Evolutionary conservation across 768 basidiomycete genomes (phyloP).

Genomic region (Phlebiopsis gigantea): DNA sequence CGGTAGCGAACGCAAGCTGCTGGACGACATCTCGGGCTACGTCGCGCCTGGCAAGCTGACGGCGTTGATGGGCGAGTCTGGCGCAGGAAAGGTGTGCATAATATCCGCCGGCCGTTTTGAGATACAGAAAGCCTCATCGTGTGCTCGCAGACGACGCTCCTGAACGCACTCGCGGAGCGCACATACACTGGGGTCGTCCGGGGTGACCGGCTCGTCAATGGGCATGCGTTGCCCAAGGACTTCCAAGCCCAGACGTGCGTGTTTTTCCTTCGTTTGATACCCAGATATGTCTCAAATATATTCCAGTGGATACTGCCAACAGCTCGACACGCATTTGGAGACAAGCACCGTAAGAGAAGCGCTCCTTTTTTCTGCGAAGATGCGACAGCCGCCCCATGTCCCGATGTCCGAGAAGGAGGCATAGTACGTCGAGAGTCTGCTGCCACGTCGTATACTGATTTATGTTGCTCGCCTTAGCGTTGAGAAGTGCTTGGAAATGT

Average conservation of each 20-base stretch:
- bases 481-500: conserved; percentile 53
- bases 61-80: conserved; percentile 67
- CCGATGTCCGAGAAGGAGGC: conserved; percentile 68
- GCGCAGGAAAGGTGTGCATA: conserved; percentile 38
- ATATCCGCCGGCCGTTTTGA: neutral
- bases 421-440: conserved; percentile 44
- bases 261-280: neutral
- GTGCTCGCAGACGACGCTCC: conserved; percentile 38
- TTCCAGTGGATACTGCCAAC: conserved; percentile 78
- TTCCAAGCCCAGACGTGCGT: conserved; percentile 49
- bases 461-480: conserved; percentile 28
- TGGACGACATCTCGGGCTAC: conserved; percentile 74
- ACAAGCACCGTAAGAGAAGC: conserved; percentile 79
- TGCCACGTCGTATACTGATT: neutral
- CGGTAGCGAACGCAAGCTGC: conserved; percentile 39
- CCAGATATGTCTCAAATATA: no score
- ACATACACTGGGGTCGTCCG: conserved; percentile 32
- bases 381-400: conserved; percentile 69
- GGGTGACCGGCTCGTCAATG: conserved; percentile 42
- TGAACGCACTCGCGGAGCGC: conserved; percentile 42
- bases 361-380: conserved; percentile 69
- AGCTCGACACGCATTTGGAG: conserved; percentile 75
- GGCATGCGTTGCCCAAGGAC: conserved; percentile 37
- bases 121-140: neutral
- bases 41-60: conserved; percentile 79